phyloP scores from a whole-genome alignment of 306 rosid genomes.

The Malus sylvestris region DNA sequence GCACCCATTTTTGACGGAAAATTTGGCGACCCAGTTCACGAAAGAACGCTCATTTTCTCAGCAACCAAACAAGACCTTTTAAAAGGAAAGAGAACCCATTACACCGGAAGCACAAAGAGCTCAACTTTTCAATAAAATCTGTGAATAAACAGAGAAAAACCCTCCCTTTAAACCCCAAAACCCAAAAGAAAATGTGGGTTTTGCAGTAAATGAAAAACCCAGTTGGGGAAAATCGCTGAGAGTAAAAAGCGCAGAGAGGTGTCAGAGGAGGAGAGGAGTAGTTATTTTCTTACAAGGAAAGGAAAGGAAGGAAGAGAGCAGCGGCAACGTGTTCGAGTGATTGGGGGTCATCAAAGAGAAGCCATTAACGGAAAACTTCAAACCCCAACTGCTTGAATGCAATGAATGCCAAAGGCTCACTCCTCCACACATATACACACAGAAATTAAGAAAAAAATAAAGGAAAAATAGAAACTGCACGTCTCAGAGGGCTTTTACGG shows the following conservation, averaged over 20 bases:
- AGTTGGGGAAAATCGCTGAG: too few species aligned
- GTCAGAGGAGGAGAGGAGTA: not conserved
- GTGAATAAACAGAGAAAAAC: too few species aligned
- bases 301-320: not conserved
- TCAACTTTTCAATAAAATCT: too few species aligned
- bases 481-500: not conserved
- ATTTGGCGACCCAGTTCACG: conserved; percentile 14
- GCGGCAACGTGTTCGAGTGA: too few species aligned
- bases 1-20: conserved; percentile 56
- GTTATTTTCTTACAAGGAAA: too few species aligned
- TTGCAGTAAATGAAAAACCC: too few species aligned
- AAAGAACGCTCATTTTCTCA: not conserved
- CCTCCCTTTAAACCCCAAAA: too few species aligned
- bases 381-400: conserved; percentile 22
- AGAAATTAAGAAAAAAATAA: not conserved
- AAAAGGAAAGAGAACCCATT: too few species aligned
- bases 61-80: too few species aligned
- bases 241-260: too few species aligned
- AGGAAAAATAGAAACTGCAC: not conserved
- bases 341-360: too few species aligned
- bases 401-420: not conserved
- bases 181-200: not conserved
- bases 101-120: too few species aligned
- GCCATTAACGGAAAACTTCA: conserved; percentile 14
- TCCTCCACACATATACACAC: not conserved